Evolutionary conservation across 83 land plant genomes (phyloP).

Genomic region (Thuja plicata): DNA sequence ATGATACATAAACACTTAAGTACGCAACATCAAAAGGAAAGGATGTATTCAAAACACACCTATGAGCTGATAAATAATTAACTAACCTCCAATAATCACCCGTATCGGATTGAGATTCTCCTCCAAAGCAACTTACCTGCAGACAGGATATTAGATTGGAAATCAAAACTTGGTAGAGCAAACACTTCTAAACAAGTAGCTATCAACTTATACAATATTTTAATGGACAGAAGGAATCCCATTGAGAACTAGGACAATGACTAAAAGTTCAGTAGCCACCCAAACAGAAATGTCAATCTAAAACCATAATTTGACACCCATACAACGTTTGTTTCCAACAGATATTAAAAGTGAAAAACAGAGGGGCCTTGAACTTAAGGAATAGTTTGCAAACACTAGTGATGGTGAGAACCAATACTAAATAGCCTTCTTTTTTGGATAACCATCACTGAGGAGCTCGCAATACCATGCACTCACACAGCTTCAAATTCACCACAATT

Average conservation of each 20-base stretch:
- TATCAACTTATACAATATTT: background rate
- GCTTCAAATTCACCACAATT: background rate
- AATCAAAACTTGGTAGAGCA: background rate
- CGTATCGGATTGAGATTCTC: constrained; percentile 72
- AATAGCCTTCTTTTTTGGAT: background rate
- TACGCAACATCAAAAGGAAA: background rate
- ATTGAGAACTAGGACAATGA: background rate
- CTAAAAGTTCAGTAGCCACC: background rate
- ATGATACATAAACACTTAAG: background rate
- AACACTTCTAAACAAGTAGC: background rate
- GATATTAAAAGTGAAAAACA: background rate
- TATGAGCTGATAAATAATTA: background rate
- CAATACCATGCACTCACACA: background rate
- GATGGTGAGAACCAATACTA: background rate
- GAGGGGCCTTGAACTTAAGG: background rate
- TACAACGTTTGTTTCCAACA: background rate
- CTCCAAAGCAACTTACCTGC: constrained; percentile 96
- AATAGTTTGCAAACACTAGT: background rate
- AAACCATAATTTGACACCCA: background rate
- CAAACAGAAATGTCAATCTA: background rate
- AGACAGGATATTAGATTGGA: background rate
- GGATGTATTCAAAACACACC: background rate
- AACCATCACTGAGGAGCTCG: background rate
- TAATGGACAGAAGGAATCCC: background rate
- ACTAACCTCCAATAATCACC: constrained; percentile 64